Evolutionary conservation across 208 protist species (phyloP), one percentile per base, ranked within the genome.

Genomic region (Leishmania gerbilli): DNA sequence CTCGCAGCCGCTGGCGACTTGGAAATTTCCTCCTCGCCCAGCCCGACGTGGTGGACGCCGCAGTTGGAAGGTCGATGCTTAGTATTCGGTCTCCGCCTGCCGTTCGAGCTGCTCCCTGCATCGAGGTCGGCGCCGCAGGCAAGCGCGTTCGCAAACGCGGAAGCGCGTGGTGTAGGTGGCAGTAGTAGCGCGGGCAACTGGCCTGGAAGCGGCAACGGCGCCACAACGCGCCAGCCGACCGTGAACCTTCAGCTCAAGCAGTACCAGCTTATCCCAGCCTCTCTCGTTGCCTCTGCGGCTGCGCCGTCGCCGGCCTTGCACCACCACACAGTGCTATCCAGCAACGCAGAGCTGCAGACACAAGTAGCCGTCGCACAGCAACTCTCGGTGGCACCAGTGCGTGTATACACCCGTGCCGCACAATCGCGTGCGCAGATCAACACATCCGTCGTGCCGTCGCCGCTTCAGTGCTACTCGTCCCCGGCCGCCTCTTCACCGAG

Each of bases 51-150:
- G 82, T 85, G 82, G 82, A 56, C 77, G 6, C 72, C 78, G 34
- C 71, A 78, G 64, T 24, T 85, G 53, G 77, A 85, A 19, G 82
- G 82, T 19, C 56, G 79, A 60, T 51, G 67, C 67, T 76, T 85
- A 13, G 82, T 85, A 1, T 49, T 85, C 1, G 82, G 82, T 4
- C 74, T 85, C 2, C 82, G 79, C 31, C 55, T 85, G 27, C 82
- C 82, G 15, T 34, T 81, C 45, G 77, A 85, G 72, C 77, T 85
- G 69, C 77, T 79, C 13, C 68, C 82, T 37, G 53, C 77, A 13
- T 24, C 81, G 55, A 9, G 3, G 58, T 34, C 71, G 2, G 31
- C 74, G n/a, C 53, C 58, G 71, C 47, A 37, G 27, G 21, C 45
- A 11, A 42, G 17, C n/a, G 71, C 49, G 13, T 58, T 31, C 21